These are phyloP conservation scores for Pyracantha coccinea DNA, from an alignment of 331 rosid species.

Conservation along the genomic window DNA sequence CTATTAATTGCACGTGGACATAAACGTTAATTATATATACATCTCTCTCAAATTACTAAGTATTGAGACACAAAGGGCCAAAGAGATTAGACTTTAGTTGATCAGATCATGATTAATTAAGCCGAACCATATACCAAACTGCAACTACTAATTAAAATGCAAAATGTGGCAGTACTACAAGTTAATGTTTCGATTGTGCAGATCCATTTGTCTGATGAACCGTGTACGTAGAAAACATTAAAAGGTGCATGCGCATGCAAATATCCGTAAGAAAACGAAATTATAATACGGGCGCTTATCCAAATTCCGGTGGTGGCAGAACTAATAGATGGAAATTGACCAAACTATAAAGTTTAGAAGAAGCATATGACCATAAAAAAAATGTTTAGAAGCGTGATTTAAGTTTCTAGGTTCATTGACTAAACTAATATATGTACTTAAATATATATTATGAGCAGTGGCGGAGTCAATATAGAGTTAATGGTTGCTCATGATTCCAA, in stretches of 20 bases:
- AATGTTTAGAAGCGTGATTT: not conserved
- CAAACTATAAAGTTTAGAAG: not conserved
- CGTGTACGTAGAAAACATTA: slow-evolving; percentile 8
- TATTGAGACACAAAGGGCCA: not conserved
- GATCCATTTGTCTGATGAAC: not conserved
- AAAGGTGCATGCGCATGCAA: not conserved
- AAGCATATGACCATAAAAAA: too few relatives aligned
- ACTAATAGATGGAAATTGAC: not conserved
- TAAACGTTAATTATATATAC: not conserved
- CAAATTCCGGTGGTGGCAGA: not conserved
- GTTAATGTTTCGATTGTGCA: not conserved
- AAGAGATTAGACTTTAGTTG: not conserved
- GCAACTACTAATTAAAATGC: not conserved
- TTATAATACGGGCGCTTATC: not conserved
- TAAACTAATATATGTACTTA: not conserved
- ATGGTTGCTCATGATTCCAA: too few relatives aligned
- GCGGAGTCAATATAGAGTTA: too few relatives aligned
- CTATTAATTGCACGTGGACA: not conserved
- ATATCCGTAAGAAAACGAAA: not conserved
- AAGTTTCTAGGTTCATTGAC: not conserved
- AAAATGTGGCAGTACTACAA: not conserved
- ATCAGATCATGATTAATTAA: not conserved
- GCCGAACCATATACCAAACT: not conserved
- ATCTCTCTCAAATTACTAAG: not conserved
- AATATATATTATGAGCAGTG: too few relatives aligned